Base-by-base conservation (phyloP, 352 stramenopile species). In the Globisporangium echinulatum region DNA sequence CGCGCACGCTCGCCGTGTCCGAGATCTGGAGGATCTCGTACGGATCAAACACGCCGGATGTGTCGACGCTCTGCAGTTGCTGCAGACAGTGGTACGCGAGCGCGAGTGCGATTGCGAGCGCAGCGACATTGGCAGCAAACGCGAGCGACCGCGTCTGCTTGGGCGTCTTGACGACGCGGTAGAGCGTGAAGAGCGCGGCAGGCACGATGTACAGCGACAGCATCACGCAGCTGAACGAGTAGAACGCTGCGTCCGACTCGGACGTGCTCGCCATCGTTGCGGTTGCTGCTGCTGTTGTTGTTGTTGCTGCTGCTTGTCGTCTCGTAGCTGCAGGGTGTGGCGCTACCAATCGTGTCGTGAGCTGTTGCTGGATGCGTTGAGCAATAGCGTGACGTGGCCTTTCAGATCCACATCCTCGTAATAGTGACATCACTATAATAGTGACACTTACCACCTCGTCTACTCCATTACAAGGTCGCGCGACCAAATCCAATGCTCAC, bases 11-110 rank as follows among this genome's bases (percentile, higher is more conserved):
- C 5, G 82, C 64, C 2, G 69, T 72, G 44, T 88, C 79, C 14
- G 74, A 70, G 25, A 95, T 73, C 57, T 79, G 63, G 46, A 95
- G 66, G 60, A 93, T 95, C 64, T 95, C 83, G 62, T 93, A 95
- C 52, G 85, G 85, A 50, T 95, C 85, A 58, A 95, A 93, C 42
- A 89, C 64, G 58, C 79, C 82, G 33, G 79, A 88, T 36, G 77
- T 88, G 63, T 89, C 82, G 9, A 90, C 77, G 67, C 72, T 77
- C 71, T 88, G 77, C 40, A 93, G 68, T 10, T 81, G 68, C 49
- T 72, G 66, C 37, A 93, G 62, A 43, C 72, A 88, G 56, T 70
- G 75, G 63, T 67, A 77, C 14, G 85, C 53, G 40, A 76, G 67
- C 4, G 58, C 64, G 40, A 72, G 54, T 3, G 76, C 77, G n/a